These are phyloP conservation scores for Castanopsis chinensis DNA, from an alignment of 306 rosid genomes.

Conservation along the genomic window DNA sequence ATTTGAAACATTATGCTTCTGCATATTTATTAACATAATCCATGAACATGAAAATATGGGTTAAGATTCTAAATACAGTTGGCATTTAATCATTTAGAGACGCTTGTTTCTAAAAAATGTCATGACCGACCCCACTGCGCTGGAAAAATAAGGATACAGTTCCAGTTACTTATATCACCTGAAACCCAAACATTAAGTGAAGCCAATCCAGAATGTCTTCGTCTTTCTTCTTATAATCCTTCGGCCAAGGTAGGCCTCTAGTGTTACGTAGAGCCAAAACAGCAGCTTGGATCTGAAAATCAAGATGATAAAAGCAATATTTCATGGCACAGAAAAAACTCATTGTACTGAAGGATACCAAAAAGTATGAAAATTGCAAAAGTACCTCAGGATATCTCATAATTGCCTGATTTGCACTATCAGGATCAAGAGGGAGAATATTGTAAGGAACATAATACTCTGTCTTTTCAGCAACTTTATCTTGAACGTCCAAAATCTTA, in stretches of 20 bases:
- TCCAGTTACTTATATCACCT: conserved; percentile 46
- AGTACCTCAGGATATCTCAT: conserved; percentile 93
- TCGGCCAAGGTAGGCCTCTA: conserved; percentile 93
- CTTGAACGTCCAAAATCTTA: conserved; percentile 93
- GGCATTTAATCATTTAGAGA: not conserved
- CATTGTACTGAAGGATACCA: not conserved
- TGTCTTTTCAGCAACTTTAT: conserved; percentile 92
- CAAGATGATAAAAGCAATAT: not conserved
- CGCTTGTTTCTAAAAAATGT: not conserved
- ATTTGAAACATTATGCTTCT: conserved; percentile 91
- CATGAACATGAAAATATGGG: conserved; percentile 7
- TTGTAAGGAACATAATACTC: conserved; percentile 89
- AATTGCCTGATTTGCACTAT: conserved; percentile 90
- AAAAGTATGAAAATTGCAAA: not conserved
- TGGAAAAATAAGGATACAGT: not conserved
- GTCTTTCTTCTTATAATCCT: conserved; percentile 77
- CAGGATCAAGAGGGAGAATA: conserved; percentile 99
- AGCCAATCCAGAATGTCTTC: conserved; percentile 99
- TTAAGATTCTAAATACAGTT: conserved; percentile 16
- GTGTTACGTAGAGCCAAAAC: conserved; percentile 90
- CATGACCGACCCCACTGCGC: conserved; percentile 6
- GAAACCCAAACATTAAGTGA: conserved; percentile 95
- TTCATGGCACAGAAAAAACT: not conserved
- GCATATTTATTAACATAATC: conserved; percentile 25
- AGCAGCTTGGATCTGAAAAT: conserved; percentile 84